Evolutionary conservation across 2,329 filamentous ascomycete species (phyloP), one percentile per base, ranked within the genome.

Genomic region (Colletotrichum liriopes): DNA sequence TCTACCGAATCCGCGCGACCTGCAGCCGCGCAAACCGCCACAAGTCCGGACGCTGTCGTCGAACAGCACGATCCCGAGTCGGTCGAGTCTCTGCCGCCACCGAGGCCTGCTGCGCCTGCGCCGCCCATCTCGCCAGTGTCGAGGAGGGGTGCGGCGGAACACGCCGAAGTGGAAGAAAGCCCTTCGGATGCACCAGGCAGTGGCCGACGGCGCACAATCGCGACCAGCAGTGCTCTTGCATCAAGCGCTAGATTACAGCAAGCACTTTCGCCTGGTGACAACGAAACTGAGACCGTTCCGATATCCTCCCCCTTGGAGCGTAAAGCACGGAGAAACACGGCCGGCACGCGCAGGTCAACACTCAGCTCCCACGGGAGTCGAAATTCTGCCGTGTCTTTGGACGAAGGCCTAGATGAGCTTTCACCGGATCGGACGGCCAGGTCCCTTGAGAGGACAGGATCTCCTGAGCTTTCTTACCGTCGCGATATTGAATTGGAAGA

Each of bases 151-250:
- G 51, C 68, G 12, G 26, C 59, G 14, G 52, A 74, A 18, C 73
- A 76, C 20, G 84, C 87, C 59, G 86, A 88, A 76, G 82, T 89
- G 18, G 82, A 80, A 45, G 88, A 91, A 76, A 90, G 88, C 67
- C 89, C 90, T 0, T 80, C 76, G 11, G 78, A 87, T 74, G 88
- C 88, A 18, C 89, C 89, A 1, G 89, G 89, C 2, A 90, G 88
- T 74, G 89, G 88, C 1, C 84, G 83, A 11, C 81, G 88, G 60
- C 83, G 84, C 35, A 82, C 77, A 4, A 77, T 87, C 18, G 79
- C 77, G 18, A 76, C 80, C 9, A 80, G 78, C 43, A 81, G 79
- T 0, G 80, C 80, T 1, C 71, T 84, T 9, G 82, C 80, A 1
- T 85, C 83, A 3, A 86, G 83, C 29, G 78, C 81, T 0, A 81